A percentile compares a stretch with the other conserved stretches of the same genome.
These are phyloP conservation scores for Conoideocrella luteorostrata DNA, from an alignment of 2,329 filamentous ascomycete species.

Conservation along the genomic window DNA sequence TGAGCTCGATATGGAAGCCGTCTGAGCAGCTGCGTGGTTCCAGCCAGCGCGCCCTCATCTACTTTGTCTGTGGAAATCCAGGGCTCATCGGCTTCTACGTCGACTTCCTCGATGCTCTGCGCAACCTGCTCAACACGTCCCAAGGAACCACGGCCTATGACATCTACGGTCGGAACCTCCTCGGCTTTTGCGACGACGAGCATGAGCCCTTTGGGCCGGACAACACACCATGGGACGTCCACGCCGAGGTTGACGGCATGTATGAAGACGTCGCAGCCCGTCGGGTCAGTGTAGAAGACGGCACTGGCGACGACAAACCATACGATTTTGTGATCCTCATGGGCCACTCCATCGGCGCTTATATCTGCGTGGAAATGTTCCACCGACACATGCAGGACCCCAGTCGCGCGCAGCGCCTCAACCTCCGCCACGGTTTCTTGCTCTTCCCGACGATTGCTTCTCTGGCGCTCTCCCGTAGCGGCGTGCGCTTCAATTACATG, in stretches of 20 bases:
- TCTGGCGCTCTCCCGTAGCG: conserved; percentile 57
- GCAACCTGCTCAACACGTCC: conserved; percentile 42
- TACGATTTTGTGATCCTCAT: conserved; percentile 59
- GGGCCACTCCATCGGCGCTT: conserved; percentile 69
- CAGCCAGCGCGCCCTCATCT: conserved; percentile 46
- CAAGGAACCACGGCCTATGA: conserved; percentile 39
- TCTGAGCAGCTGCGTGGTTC: conserved; percentile 16
- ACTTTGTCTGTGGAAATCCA: conserved; percentile 71
- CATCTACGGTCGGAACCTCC: conserved; percentile 51
- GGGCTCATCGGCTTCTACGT: conserved; percentile 69
- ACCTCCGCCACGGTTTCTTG: conserved; percentile 49
- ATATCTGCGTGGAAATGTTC: conserved; percentile 64
- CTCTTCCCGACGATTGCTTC: conserved; percentile 72
- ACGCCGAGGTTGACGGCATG: conserved; percentile 44
- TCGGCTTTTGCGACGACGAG: conserved; percentile 51
- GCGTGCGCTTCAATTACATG: conserved; percentile 38
- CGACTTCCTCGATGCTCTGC: conserved; percentile 56
- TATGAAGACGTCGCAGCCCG: conserved; percentile 28
- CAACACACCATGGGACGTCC: conserved; percentile 43
- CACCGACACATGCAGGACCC: conserved; percentile 43
- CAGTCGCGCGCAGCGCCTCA: conserved; percentile 28
- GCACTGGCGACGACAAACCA: conserved; percentile 22
- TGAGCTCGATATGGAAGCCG: conserved; percentile 22
- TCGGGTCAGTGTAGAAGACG: conserved; percentile 5
- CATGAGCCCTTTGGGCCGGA: conserved; percentile 36